Base-by-base conservation (phyloP, 305 asterid genomes). In the Nicotiana rustica region DNA sequence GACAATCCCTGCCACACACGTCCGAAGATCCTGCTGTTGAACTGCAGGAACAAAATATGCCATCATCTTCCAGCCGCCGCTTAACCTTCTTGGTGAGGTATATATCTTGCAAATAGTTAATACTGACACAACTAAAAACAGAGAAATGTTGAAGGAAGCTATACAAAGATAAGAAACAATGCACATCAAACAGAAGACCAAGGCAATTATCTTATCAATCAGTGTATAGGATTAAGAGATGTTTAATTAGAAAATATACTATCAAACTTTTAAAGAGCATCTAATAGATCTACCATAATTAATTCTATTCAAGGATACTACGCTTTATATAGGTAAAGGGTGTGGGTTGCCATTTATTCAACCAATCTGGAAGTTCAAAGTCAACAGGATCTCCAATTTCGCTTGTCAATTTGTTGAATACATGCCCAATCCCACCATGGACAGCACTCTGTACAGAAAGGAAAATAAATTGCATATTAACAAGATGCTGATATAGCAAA, bases 351-450 rank as follows among this genome's bases (percentile, higher is more conserved):
- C 91, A 87, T 80, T 88, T 90, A 82, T 87, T 89, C 79, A 89
- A 88, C 86, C 95, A 89, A 83, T 93, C 94, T 29, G 99, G 98
- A 85, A 96, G 98, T 80, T 93, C 94, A 92, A 96, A 96, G 86
- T 95, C 98, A 69, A 91, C 92, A 36, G 92, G 92, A 78, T 88
- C 90, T 87, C 97, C 94, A 85, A 95, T 91, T 86, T 90, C 92
- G 84, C 83, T 88, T 87, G 76, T 88, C 89, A 93, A 84, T 79
- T 91, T 91, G 88, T 79, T 84, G 91, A 96, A 93, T 70, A 91
- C 83, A 76, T 90, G 91, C 82, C 88, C 92, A 80, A 95, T 84
- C 80, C 91, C 91, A 82, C 86, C 68, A 31, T 82, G 62, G 82
- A 82, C 90, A 79, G 88, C 83, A 67, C 84, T 84, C 97, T 93